Evolutionary conservation across 352 stramenopile genomes (phyloP).

Genomic region (Pythium coloratum): DNA sequence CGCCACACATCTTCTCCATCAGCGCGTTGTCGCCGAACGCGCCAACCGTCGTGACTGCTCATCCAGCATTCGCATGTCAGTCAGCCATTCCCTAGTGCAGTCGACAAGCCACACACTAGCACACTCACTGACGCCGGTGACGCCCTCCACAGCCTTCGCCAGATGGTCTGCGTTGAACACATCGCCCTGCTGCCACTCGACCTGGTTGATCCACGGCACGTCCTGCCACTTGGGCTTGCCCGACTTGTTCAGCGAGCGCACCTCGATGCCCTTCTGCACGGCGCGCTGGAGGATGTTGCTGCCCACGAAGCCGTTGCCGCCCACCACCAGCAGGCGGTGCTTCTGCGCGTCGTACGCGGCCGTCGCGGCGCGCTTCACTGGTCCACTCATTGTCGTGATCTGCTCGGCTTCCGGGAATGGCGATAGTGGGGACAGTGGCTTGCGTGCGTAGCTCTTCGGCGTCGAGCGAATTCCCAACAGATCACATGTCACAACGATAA

Average conservation of each 20-base stretch:
- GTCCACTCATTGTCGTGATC: neutral
- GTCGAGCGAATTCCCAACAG: constrained; percentile 20
- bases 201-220: constrained; percentile 77
- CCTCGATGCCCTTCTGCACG: constrained; percentile 84
- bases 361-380: constrained; percentile 26
- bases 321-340: constrained; percentile 83
- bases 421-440: neutral
- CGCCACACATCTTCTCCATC: constrained; percentile 89
- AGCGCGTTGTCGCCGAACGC: constrained; percentile 87
- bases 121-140: constrained; percentile 79
- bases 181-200: constrained; percentile 87
- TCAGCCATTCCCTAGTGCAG: neutral
- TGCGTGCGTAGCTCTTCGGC: constrained; percentile 2
- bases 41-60: constrained; percentile 82
- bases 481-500: constrained; percentile 18
- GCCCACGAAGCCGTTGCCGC: constrained; percentile 88
- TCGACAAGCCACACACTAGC: neutral
- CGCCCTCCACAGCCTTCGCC: constrained; percentile 62
- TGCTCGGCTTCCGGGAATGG: neutral
- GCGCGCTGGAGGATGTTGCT: constrained; percentile 89
- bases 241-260: constrained; percentile 84
- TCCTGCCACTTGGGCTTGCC: constrained; percentile 81
- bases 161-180: constrained; percentile 77
- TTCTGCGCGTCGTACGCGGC: constrained; percentile 54
- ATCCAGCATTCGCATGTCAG: neutral